Base-by-base conservation (phyloP, 495 filamentous ascomycete genomes). In the Chaetomium cochliodes region DNA sequence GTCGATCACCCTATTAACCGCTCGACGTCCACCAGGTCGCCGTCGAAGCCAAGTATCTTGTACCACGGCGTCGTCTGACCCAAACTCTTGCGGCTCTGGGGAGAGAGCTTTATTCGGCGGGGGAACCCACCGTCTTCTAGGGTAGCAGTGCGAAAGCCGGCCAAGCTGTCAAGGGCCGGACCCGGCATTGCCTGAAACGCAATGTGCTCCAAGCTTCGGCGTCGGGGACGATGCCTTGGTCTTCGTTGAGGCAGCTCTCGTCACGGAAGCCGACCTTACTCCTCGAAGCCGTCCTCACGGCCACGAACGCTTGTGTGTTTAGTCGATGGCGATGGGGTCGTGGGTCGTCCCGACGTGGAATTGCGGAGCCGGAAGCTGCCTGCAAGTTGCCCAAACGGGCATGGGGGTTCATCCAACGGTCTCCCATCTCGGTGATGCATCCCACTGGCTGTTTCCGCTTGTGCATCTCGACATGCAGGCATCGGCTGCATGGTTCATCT, bases 1-100 rank as follows among this genome's bases (percentile, higher is more conserved):
- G 72, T 70, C 65, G 70, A 74, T 74, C 72, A 66, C 44, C 65
- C 64, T 67, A 70, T 70, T 70, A 75, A 66, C 69, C 71, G 67
- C 63, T 58, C 64, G 41, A 71, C 69, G 60, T 65, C 73, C 65
- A 64, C 65, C 58, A 62, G 42, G 58, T 60, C 62, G 54, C 41
- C 52, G 49, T 55, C 26, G 33, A 49, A 25, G 37, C 11, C 59
- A 42, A 28, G 59, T 54, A 22, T 39, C 18, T 16, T 37, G 33
- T 37, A 37, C 46, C 53, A 42, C 57, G 22, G 46, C 33, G 33
- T 37, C 33, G 49, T 64, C 70, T 61, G 65, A 64, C 59, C 69
- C 64, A 69, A 69, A 66, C 69, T 68, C 44, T 30, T 37, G 13
- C 51, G 65, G 51, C 57, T 66, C 61, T 51, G 41, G n/a, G n/a